A percentile compares a stretch with the other conserved stretches of the same genome.
Conservation (phyloP, 495 filamentous ascomycete genomes). For the Hyaloscypha bicolor region DNA sequence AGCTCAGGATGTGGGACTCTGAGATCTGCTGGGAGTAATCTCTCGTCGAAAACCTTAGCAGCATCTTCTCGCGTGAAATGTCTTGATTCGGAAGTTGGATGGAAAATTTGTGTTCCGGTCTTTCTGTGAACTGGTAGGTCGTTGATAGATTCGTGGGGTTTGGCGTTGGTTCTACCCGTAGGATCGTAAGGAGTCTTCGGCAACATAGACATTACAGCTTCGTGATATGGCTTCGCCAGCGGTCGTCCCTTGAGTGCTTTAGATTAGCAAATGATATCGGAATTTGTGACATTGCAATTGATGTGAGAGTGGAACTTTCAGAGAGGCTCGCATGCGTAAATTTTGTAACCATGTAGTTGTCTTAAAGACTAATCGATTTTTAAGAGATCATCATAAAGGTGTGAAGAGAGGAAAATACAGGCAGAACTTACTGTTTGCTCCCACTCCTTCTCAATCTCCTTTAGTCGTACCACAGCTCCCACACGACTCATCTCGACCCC, state of each 20-base stretch:
- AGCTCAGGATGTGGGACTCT: conserved; percentile 90
- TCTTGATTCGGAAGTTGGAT: conserved; percentile 87
- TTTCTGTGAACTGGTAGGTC: conserved; percentile 81
- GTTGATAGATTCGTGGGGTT: conserved; percentile 81
- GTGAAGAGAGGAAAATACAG: conserved; percentile 25
- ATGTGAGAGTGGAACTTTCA: conserved; percentile 36
- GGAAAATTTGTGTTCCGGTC: conserved; percentile 84
- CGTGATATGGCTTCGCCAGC: conserved; percentile 73
- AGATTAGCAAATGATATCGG: conserved; percentile 21
- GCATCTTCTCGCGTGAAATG: conserved; percentile 89
- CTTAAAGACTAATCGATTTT: conserved; percentile 99
- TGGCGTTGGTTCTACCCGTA: neutral
- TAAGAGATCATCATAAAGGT: conserved; percentile 51
- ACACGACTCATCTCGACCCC: conserved; percentile 85
- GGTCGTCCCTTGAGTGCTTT: conserved; percentile 64
- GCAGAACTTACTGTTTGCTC: conserved; percentile 60
- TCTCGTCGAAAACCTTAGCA: conserved; percentile 74
- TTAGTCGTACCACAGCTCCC: conserved; percentile 84
- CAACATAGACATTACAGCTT: conserved; percentile 79
- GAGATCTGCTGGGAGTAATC: conserved; percentile 78
- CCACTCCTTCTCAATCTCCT: conserved; percentile 83
- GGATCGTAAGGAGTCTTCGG: conserved; percentile 47
- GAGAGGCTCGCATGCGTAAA: conserved; percentile 51
- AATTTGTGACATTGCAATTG: conserved; percentile 11
- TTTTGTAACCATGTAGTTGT: conserved; percentile 79